Conservation (phyloP, 352 stramenopile species). For the Globisporangium nodosum region DNA sequence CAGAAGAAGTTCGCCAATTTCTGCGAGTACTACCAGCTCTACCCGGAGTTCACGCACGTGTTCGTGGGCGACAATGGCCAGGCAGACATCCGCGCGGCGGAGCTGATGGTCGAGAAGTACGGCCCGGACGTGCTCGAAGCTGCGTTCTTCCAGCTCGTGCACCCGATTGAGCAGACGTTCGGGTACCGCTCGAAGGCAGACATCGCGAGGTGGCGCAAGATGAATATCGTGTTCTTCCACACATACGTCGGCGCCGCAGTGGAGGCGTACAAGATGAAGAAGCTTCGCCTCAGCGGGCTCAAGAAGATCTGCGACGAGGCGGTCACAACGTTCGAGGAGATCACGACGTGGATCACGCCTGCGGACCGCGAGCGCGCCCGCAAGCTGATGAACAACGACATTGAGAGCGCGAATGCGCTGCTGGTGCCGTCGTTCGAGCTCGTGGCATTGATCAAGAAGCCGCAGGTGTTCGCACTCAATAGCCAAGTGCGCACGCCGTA, state of each 20-base stretch:
- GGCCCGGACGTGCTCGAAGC: constrained; percentile 59
- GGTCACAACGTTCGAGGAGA: constrained; percentile 43
- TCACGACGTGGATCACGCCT: constrained; percentile 51
- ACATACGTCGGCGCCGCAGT: constrained; percentile 85
- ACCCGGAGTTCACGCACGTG: constrained; percentile 97
- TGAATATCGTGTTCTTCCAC: constrained; percentile 91
- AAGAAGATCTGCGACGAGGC: constrained; percentile 64
- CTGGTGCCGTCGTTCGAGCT: constrained; percentile 26
- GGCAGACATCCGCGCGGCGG: constrained; percentile 87
- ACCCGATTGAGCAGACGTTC: constrained; percentile 81
- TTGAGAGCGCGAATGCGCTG: constrained; percentile 60
- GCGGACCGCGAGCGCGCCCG: constrained; percentile 52
- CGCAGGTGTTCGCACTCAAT: constrained; percentile 57
- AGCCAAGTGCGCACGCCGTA: constrained; percentile 56
- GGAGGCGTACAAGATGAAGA: constrained; percentile 67
- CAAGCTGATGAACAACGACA: constrained; percentile 59
- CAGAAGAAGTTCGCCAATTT: constrained; percentile 96
- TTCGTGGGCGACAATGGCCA: constrained; percentile 99
- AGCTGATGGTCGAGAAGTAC: constrained; percentile 85
- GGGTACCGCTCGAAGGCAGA: constrained; percentile 75
- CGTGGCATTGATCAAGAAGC: constrained; percentile 42
- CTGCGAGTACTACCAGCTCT: constrained; percentile 94
- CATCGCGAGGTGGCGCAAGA: constrained; percentile 68
- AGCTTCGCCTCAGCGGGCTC: constrained; percentile 57
- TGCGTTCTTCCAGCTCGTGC: constrained; percentile 88